Conservation (phyloP, 768 basidiomycete genomes). For the Neoboletus brunneissimus region DNA sequence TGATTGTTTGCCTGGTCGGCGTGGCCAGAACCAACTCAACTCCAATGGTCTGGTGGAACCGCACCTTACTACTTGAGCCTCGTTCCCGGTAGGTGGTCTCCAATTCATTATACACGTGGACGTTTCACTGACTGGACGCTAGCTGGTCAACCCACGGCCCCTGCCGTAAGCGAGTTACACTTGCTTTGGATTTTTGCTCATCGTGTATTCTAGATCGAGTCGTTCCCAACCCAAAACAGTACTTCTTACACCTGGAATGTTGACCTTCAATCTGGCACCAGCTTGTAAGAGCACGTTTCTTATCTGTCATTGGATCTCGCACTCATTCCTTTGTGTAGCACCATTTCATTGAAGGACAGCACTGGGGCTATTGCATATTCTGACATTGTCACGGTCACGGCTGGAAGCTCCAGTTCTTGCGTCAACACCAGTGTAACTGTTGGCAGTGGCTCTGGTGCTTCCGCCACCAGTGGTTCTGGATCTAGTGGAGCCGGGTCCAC, state of each 20-base stretch:
- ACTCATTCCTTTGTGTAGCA: constrained; percentile 36
- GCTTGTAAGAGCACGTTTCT: constrained; percentile 38
- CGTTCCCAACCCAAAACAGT: constrained; percentile 46
- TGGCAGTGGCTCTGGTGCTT: background rate
- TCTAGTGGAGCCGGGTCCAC: background rate
- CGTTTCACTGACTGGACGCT: background rate
- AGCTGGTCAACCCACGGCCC: constrained; percentile 54
- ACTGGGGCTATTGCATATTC: constrained; percentile 54
- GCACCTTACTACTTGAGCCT: constrained; percentile 59
- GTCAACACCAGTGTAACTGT: constrained; percentile 6
- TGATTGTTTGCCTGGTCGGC: background rate
- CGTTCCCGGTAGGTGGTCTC: constrained; percentile 50
- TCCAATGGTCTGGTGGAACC: constrained; percentile 52
- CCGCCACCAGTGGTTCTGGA: constrained; percentile 9
- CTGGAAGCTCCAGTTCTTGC: constrained; percentile 35
- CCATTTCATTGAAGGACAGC: constrained; percentile 54
- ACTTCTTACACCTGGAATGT: constrained; percentile 53
- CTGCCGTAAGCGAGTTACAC: constrained; percentile 42
- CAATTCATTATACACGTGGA: too few species aligned
- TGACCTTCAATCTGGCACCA: constrained; percentile 42
- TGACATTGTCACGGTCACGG: constrained; percentile 44
- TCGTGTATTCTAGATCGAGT: constrained; percentile 43
- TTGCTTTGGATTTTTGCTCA: background rate
- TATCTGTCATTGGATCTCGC: background rate
- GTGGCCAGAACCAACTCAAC: constrained; percentile 52